Conservation (phyloP, 192 early-diverging fungal genomes). For the Rhizoclosmatium sp. region DNA sequence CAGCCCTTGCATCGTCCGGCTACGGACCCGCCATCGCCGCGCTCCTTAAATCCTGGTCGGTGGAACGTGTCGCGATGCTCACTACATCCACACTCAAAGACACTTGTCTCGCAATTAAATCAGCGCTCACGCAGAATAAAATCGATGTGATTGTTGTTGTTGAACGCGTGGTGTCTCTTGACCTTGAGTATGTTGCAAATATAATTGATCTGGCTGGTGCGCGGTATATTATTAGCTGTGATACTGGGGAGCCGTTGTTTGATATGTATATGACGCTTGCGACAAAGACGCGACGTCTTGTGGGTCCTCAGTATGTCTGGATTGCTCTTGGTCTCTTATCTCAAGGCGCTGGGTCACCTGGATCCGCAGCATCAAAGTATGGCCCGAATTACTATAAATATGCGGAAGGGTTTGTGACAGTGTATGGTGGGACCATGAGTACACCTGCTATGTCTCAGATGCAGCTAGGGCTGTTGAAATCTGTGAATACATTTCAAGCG, state of each 20-base stretch:
- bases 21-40: neutral
- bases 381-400: neutral
- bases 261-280: neutral
- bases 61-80: neutral
- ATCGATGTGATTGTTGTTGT: neutral
- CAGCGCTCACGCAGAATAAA: neutral
- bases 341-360: neutral
- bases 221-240: neutral
- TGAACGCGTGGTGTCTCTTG: neutral
- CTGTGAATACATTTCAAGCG: too few relatives aligned
- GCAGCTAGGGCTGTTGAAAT: neutral
- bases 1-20: neutral
- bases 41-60: neutral
- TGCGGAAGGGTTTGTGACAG: neutral
- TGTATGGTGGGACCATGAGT: neutral
- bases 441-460: neutral
- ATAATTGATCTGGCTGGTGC: neutral
- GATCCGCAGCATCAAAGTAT: neutral
- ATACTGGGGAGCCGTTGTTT: neutral
- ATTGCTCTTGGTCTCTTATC: neutral
- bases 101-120: neutral
- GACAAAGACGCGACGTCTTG: neutral
- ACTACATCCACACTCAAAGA: neutral
- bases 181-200: neutral
- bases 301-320: neutral